These are phyloP conservation scores for Beauveria pseudobassiana DNA, from an alignment of 2,329 filamentous ascomycete species.

Conservation along the genomic window DNA sequence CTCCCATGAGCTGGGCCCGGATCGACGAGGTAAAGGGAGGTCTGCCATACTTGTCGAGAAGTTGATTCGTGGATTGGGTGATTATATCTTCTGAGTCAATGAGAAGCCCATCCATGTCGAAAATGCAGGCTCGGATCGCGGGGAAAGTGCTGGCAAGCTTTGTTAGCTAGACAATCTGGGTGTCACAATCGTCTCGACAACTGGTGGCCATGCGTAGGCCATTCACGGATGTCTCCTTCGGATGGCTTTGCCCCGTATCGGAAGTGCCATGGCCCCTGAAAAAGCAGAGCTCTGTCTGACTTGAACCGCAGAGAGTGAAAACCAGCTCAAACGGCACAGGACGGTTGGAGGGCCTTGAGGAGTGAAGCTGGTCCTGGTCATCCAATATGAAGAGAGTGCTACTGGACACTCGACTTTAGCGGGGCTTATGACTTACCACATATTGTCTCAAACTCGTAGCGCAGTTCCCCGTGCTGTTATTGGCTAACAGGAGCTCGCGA, in stretches of 20 bases:
- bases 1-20: slow-evolving; percentile 62
- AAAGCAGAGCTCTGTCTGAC: neutral
- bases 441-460: neutral
- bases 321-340: neutral
- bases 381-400: neutral
- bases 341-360: neutral
- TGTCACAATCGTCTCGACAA: neutral
- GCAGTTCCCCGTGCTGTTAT: neutral
- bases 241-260: neutral
- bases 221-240: neutral
- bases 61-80: slow-evolving; percentile 53
- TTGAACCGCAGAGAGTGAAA: neutral
- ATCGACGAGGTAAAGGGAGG: slow-evolving; percentile 57
- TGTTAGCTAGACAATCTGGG: neutral
- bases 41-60: slow-evolving; percentile 52
- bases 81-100: slow-evolving; percentile 68
- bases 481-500: neutral
- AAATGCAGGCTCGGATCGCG: slow-evolving; percentile 49
- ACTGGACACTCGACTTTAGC: neutral
- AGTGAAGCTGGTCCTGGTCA: neutral
- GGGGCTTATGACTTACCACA: neutral
- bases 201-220: neutral
- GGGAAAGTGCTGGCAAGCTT: neutral
- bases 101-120: slow-evolving; percentile 67
- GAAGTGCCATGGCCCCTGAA: neutral